Evolutionary conservation across 2,329 filamentous ascomycete genomes (phyloP).

Genomic region (Sporothrix curviconia): DNA sequence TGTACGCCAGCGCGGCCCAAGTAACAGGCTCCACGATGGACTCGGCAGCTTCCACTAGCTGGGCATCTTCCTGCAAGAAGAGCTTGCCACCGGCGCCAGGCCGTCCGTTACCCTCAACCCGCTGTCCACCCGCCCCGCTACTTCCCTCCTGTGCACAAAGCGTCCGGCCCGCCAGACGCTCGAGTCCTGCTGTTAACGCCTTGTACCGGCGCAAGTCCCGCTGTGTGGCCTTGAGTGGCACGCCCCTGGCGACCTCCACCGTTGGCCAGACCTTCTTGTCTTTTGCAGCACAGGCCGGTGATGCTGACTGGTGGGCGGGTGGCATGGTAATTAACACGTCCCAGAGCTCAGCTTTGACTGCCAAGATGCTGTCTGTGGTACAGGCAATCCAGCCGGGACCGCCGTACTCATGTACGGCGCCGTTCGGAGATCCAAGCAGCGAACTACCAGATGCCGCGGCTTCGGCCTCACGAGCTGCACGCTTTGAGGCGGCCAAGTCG

Average conservation of each 20-base stretch:
- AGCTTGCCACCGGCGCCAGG: slow-evolving; percentile 17
- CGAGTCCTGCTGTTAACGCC: slow-evolving; percentile 58
- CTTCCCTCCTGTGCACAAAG: slow-evolving; percentile 6
- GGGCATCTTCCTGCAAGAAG: slow-evolving; percentile 28
- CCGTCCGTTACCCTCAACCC: no score
- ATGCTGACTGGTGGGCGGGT: slow-evolving; percentile 27
- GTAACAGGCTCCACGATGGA: slow-evolving; percentile 55
- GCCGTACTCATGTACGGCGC: slow-evolving; percentile 33
- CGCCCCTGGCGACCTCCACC: slow-evolving; percentile 59
- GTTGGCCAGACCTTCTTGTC: slow-evolving; percentile 66
- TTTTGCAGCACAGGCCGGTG: slow-evolving; percentile 30
- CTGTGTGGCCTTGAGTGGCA: slow-evolving; percentile 75
- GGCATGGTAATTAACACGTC: slow-evolving; percentile 85
- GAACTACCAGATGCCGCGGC: slow-evolving; percentile 25
- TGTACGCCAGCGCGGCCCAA: slow-evolving; percentile 71
- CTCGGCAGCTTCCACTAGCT: slow-evolving; percentile 44
- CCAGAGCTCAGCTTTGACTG: slow-evolving; percentile 78
- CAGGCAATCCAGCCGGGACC: slow-evolving; percentile 81
- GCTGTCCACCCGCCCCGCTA: no score
- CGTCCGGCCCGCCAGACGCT: slow-evolving; percentile 31
- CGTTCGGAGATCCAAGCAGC: slow-evolving; percentile 3
- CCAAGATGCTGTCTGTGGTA: slow-evolving; percentile 89
- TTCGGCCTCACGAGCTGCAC: slow-evolving; percentile 20
- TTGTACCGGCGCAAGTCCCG: slow-evolving; percentile 78
- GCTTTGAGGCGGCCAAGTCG: slow-evolving; percentile 45